phyloP scores from a whole-genome alignment of 768 basidiomycete genomes.

The Trametes gibbosa region DNA sequence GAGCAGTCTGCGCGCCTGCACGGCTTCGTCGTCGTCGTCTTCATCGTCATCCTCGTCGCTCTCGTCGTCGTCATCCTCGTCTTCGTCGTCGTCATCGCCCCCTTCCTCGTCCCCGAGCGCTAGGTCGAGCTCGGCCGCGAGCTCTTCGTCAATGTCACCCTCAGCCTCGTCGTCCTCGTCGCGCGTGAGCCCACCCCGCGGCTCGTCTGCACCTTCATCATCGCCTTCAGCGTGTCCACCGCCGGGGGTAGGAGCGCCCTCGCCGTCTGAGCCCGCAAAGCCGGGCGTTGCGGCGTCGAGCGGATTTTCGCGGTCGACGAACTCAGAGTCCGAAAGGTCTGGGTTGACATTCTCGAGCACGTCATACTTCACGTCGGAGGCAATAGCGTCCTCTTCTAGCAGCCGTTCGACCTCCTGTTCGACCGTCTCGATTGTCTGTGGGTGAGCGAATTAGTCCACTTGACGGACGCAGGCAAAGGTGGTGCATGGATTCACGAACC shows the following conservation, averaged over 20 bases:
- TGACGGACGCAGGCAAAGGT: no score
- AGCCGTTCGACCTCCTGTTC: slow-evolving; percentile 91
- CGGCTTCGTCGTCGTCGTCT: slow-evolving; percentile 73
- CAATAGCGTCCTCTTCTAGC: slow-evolving; percentile 74
- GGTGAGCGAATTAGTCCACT: not conserved
- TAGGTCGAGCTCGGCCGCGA: slow-evolving; percentile 83
- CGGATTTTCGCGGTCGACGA: slow-evolving; percentile 62
- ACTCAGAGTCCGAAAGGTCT: slow-evolving; percentile 87
- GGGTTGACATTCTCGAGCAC: slow-evolving; percentile 89
- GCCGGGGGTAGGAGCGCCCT: slow-evolving; percentile 61
- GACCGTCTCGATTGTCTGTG: slow-evolving; percentile 88
- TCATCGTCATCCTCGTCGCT: slow-evolving; percentile 64
- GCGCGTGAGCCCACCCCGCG: slow-evolving; percentile 48
- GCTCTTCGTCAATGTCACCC: slow-evolving; percentile 83
- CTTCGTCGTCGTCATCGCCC: slow-evolving; percentile 64
- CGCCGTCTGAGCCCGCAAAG: slow-evolving; percentile 61
- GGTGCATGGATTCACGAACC: slow-evolving; percentile 52
- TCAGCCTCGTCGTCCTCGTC: slow-evolving; percentile 60
- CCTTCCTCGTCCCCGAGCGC: slow-evolving; percentile 70
- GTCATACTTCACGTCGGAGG: slow-evolving; percentile 76
- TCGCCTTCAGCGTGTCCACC: slow-evolving; percentile 54
- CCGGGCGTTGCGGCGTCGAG: slow-evolving; percentile 70
- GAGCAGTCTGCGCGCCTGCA: slow-evolving; percentile 73
- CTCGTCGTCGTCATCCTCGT: slow-evolving; percentile 60
- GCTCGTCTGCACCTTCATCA: slow-evolving; percentile 44